phyloP scores from a whole-genome alignment of 768 basidiomycete species.

The Lentinula detonsa region DNA sequence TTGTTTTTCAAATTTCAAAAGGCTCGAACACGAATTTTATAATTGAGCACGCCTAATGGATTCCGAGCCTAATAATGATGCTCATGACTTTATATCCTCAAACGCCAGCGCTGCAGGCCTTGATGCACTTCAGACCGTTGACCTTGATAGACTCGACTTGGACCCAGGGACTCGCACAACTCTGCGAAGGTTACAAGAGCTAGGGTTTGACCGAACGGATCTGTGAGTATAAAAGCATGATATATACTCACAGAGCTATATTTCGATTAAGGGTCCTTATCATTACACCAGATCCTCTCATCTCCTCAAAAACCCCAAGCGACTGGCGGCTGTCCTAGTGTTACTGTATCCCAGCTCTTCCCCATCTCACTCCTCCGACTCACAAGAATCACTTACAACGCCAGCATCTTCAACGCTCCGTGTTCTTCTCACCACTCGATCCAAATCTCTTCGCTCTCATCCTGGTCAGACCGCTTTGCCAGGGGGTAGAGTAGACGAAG shows the following conservation, averaged over 20 bases:
- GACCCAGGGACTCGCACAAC: not conserved
- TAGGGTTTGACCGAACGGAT: slow-evolving; percentile 31
- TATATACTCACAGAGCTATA: not conserved
- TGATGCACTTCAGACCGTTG: not conserved
- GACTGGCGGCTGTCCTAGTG: slow-evolving; percentile 68
- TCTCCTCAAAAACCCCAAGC: slow-evolving; percentile 21
- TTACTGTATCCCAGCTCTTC: slow-evolving; percentile 55
- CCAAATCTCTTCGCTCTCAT: slow-evolving; percentile 67
- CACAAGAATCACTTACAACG: no score
- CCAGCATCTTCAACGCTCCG: slow-evolving; percentile 47
- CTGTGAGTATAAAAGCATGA: slow-evolving; percentile 39
- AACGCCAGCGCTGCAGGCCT: not conserved
- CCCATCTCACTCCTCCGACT: no score
- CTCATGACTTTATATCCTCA: no score
- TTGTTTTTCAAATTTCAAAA: no score
- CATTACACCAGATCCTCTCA: slow-evolving; percentile 20
- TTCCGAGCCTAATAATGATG: no score
- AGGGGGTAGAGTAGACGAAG: slow-evolving; percentile 71
- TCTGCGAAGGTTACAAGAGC: slow-evolving; percentile 27
- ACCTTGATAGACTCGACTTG: not conserved
- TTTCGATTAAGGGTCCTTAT: no score
- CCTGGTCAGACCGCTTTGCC: slow-evolving; percentile 81
- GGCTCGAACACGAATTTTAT: no score
- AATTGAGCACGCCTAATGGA: no score
- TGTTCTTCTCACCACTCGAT: slow-evolving; percentile 82